These are phyloP conservation scores for Pelargonium citronellum DNA, from an alignment of 441 rosid genomes.

Conservation along the genomic window DNA sequence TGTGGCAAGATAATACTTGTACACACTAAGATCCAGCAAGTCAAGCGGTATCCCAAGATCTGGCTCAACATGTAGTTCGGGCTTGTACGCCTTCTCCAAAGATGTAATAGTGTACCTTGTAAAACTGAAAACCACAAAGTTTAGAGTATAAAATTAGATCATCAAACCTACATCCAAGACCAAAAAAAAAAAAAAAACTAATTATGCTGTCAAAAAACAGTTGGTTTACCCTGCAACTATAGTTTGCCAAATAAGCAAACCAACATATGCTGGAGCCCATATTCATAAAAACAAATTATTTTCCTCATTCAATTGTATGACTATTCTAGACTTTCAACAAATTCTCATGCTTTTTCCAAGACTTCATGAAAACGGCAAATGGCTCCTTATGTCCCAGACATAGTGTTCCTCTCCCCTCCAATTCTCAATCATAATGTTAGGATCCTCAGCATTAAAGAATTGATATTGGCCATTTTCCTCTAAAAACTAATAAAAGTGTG, in stretches of 20 bases:
- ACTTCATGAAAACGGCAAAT: too few relatives aligned
- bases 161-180: conserved; percentile 7
- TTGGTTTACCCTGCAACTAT: background rate
- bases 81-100: conserved; percentile 83
- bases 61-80: conserved; percentile 82
- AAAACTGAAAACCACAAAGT: conserved; percentile 43
- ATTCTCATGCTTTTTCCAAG: background rate
- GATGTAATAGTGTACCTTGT: conserved; percentile 81
- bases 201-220: background rate
- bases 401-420: too few relatives aligned
- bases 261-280: conserved; percentile 4
- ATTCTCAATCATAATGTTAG: too few relatives aligned
- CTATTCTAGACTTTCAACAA: background rate
- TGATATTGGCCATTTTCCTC: too few relatives aligned
- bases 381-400: too few relatives aligned
- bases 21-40: conserved; percentile 89
- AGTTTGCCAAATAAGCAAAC: background rate
- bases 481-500: too few relatives aligned
- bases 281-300: background rate
- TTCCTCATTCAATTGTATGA: background rate
- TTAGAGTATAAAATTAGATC: conserved; percentile 7
- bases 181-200: background rate
- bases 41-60: conserved; percentile 99
- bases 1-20: conserved; percentile 53
- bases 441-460: too few relatives aligned